Evolutionary conservation across 2,329 filamentous ascomycete species (phyloP), one percentile per base, ranked within the genome.

Genomic region (Neofusicoccum parvum): DNA sequence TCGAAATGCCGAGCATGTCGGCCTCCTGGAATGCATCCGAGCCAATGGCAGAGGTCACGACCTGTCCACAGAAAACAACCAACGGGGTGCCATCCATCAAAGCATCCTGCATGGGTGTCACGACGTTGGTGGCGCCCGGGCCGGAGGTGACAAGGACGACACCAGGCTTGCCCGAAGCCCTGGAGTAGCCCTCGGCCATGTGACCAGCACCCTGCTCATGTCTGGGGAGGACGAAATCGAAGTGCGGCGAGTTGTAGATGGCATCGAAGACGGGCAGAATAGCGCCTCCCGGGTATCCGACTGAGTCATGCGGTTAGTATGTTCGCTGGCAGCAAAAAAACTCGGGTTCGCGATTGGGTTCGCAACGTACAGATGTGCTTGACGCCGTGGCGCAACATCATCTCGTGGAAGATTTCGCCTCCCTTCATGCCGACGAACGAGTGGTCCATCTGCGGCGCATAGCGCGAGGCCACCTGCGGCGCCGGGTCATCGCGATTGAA

Each of bases 251-350:
- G 83, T 97, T 97, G 86, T 96, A 96, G 77, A 99, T 98, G 75
- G 95, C 95, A 79, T 99, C 95, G 83, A 97, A 98, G 49, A 98
- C 94, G 73, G 95, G 95, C 41, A 98, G 89, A 80, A 98, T 98
- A 70, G 95, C 94, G 76, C 95, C 94, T 73, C 94, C 94, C 70
- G 94, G 92, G 81, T 98, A 98, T 45, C 82, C 82, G 68, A 85
- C 82, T 84, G 73, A 65, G 64, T 65, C 46, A 59, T 54, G 37
- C 2, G 12, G 43, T 65, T 41, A 60, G 64, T 34, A 17, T 34
- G 20, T 17, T 34, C 14, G 39, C 41, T 59, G 37, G 54, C 53
- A 41, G 39, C 5, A 32, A 39, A 59, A 59, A 60, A 60, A 37
- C 3, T 34, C 23, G 9, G 37, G n/a, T 12, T 10, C 27, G 46